Evolutionary conservation across 352 stramenopile species (phyloP).

Genomic region (Pythium monospermum): DNA sequence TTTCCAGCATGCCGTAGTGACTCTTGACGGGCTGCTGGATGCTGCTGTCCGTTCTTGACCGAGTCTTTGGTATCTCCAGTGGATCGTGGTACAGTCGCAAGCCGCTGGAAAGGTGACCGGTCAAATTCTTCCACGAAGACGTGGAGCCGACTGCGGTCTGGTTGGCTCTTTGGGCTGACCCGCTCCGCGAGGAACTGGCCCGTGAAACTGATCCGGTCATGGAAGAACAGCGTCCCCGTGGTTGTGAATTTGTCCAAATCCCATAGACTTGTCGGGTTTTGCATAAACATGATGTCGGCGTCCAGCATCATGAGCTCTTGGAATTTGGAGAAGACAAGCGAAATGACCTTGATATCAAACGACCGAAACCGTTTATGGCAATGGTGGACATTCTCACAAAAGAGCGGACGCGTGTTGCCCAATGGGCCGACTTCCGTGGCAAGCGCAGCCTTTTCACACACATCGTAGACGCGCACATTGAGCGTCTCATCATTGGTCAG

Average conservation of each 20-base stretch:
- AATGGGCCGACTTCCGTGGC: slow-evolving; percentile 21
- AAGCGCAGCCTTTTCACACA: slow-evolving; percentile 38
- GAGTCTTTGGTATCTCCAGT: background rate
- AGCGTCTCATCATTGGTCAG: slow-evolving; percentile 29
- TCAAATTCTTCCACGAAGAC: slow-evolving; percentile 55
- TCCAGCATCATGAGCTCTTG: slow-evolving; percentile 72
- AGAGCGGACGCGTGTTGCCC: slow-evolving; percentile 27
- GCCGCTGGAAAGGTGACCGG: slow-evolving; percentile 30
- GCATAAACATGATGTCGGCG: slow-evolving; percentile 64
- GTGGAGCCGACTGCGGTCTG: slow-evolving; percentile 32
- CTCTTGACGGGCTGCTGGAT: slow-evolving; percentile 23
- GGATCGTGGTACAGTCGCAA: slow-evolving; percentile 29
- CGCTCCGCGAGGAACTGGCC: slow-evolving; percentile 40
- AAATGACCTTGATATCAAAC: slow-evolving; percentile 66
- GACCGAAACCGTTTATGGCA: slow-evolving; percentile 47
- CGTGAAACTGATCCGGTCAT: slow-evolving; percentile 46
- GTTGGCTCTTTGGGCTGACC: slow-evolving; percentile 13
- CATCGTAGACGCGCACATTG: slow-evolving; percentile 64
- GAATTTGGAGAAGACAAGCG: slow-evolving; percentile 59
- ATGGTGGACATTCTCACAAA: slow-evolving; percentile 36
- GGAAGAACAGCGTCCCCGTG: slow-evolving; percentile 68
- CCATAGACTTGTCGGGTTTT: slow-evolving; percentile 50
- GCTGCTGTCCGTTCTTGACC: slow-evolving; percentile 10
- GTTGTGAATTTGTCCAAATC: slow-evolving; percentile 39
- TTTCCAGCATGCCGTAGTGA: slow-evolving; percentile 18